Evolutionary conservation across 2,329 filamentous ascomycete species (phyloP).

Genomic region (Xylaria multiplex): DNA sequence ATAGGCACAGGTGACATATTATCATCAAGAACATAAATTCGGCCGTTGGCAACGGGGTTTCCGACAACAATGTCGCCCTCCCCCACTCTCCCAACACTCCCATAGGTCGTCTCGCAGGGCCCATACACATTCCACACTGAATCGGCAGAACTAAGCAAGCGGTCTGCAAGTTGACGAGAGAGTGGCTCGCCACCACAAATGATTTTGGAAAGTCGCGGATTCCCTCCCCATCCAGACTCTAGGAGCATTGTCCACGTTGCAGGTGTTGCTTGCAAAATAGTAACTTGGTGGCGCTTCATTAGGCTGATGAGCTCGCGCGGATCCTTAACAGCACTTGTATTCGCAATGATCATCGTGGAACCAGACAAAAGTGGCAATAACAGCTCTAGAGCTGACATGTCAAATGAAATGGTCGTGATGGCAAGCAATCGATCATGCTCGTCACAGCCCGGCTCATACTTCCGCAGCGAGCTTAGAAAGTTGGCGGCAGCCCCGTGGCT

Average conservation of each 20-base stretch:
- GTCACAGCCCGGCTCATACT: slow-evolving; percentile 43
- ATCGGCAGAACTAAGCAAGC: slow-evolving; percentile 47
- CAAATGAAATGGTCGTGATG: slow-evolving; percentile 48
- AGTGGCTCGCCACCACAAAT: slow-evolving; percentile 47
- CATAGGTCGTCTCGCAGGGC: slow-evolving; percentile 46
- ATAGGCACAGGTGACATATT: slow-evolving; percentile 51
- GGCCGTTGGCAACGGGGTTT: slow-evolving; percentile 48
- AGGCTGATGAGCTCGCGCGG: slow-evolving; percentile 47
- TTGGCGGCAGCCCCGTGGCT: slow-evolving; percentile 39
- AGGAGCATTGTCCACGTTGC: slow-evolving; percentile 50
- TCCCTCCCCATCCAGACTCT: slow-evolving; percentile 39
- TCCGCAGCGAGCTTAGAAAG: slow-evolving; percentile 41
- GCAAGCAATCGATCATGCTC: slow-evolving; percentile 44
- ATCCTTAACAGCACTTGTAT: slow-evolving; percentile 47
- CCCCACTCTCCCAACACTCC: slow-evolving; percentile 43
- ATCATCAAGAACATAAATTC: slow-evolving; percentile 54
- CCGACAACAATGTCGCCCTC: slow-evolving; percentile 43
- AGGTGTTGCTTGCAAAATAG: slow-evolving; percentile 51
- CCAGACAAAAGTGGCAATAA: slow-evolving; percentile 50
- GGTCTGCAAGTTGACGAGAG: slow-evolving; percentile 43
- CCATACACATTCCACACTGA: slow-evolving; percentile 47
- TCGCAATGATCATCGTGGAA: slow-evolving; percentile 48
- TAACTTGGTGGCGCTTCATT: slow-evolving; percentile 49
- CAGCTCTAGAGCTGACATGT: slow-evolving; percentile 50
- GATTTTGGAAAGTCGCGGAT: slow-evolving; percentile 42